A percentile compares a stretch with the other conserved stretches of the same genome.
Evolutionary conservation across 768 basidiomycete genomes (phyloP).

Genomic region (Kwoniella dendrophila): DNA sequence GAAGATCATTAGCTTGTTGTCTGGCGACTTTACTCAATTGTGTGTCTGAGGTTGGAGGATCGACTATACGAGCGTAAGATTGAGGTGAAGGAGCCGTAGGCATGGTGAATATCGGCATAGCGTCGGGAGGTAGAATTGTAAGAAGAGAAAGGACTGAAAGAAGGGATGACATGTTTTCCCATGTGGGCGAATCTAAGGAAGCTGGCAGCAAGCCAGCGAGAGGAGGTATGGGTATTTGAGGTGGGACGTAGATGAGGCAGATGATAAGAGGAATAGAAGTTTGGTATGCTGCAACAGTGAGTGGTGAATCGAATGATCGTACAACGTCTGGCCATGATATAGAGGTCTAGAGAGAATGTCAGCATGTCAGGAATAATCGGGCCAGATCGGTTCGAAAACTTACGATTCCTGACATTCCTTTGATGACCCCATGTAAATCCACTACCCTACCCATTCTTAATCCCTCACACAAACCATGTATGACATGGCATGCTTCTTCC

Average conservation of each 20-base stretch:
- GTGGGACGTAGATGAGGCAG: slow-evolving; percentile 78
- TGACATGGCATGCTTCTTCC: slow-evolving; percentile 39
- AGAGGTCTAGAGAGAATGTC: slow-evolving; percentile 30
- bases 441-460: slow-evolving; percentile 45
- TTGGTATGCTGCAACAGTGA: slow-evolving; percentile 83
- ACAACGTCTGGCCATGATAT: slow-evolving; percentile 82
- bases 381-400: slow-evolving; percentile 27
- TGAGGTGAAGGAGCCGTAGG: slow-evolving; percentile 58
- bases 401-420: slow-evolving; percentile 47
- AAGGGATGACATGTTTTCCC: slow-evolving; percentile 83
- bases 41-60: slow-evolving; percentile 37
- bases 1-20: slow-evolving; percentile 82
- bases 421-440: slow-evolving; percentile 51
- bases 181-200: slow-evolving; percentile 57
- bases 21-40: slow-evolving; percentile 65
- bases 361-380: not conserved
- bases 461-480: slow-evolving; percentile 48
- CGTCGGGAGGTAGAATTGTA: slow-evolving; percentile 82
- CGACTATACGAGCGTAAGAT: slow-evolving; percentile 40
- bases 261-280: slow-evolving; percentile 86
- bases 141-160: slow-evolving; percentile 84
- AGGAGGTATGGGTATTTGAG: slow-evolving; percentile 66
- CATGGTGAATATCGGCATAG: slow-evolving; percentile 87
- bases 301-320: slow-evolving; percentile 79
- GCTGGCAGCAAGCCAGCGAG: slow-evolving; percentile 52